Evolutionary conservation across 2,329 filamentous ascomycete species (phyloP), one percentile per base, ranked within the genome.

Genomic region (Trichoderma citrinoviride): DNA sequence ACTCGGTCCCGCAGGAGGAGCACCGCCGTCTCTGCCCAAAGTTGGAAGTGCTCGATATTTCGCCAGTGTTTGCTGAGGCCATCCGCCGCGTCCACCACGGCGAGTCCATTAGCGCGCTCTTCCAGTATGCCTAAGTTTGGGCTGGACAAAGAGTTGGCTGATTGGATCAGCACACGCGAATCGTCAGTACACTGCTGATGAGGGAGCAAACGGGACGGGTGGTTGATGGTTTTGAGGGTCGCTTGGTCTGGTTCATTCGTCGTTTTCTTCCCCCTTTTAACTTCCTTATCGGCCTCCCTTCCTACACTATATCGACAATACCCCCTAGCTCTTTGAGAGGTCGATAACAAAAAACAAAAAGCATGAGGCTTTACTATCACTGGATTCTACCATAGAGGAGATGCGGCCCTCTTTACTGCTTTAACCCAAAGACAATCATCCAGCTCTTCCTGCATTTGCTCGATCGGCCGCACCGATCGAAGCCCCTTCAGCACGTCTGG

Each of bases 11-110:
- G 52, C 95, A 98, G 77, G 82, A 88, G 40, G 90, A 96, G 70
- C 90, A 98, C 79, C 82, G 87, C 74, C 80, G 88, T 55, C 77
- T 87, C 57, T 97, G 94, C 75, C 86, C 90, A 44, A 98, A 98
- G 81, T 82, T 99, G 58, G 93, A 97, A 76, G 90, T 97, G 56
- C 81, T 99, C 67, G 94, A 98, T 74, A 77, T 98, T 67, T 92
- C 92, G 61, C 89, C 91, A 70, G 89, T 97, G 65, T 97, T 98
- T 76, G 93, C 92, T 66, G 94, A 98, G 84, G 92, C 95, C 57
- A 97, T 98, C 71, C 90, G 95, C 68, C 88, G 95, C 68, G 94
- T 98, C 66, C 95, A 99, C 79, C 93, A 98, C 77, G 95, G 95
- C 73, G 95, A 99, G 81, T 97, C 92, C 73, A 97, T 99, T 79